Percentiles rank a stretch among this genome's conserved stretches.
Conservation (phyloP, 2,329 filamentous ascomycete species). For the Bipolaris gigantea region DNA sequence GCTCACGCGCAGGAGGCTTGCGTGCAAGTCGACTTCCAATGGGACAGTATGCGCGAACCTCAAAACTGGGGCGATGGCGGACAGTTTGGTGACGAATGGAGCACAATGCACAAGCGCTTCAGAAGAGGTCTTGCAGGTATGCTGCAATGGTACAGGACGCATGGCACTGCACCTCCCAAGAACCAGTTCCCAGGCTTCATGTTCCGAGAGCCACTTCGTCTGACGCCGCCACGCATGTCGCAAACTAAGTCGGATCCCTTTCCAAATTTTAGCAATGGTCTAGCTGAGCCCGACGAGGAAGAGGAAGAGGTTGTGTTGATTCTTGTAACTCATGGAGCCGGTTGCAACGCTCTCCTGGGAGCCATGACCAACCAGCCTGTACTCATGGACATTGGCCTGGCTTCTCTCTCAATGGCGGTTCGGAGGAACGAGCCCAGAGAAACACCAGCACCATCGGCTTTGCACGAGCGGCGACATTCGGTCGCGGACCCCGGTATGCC, state of each 20-base stretch:
- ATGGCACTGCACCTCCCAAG: constrained; percentile 46
- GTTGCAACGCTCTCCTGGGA: constrained; percentile 92
- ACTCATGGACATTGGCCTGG: constrained; percentile 84
- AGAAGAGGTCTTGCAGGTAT: constrained; percentile 75
- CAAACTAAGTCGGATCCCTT: constrained; percentile 31
- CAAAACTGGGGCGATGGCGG: constrained; percentile 87
- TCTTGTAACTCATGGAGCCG: constrained; percentile 90
- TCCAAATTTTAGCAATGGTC: constrained; percentile 38
- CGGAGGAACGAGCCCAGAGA: constrained; percentile 33
- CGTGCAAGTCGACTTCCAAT: constrained; percentile 85
- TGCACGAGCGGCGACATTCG: constrained; percentile 42
- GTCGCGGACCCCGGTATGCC: constrained; percentile 50
- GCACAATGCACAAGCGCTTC: constrained; percentile 89
- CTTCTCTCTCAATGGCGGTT: constrained; percentile 83
- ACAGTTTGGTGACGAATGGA: constrained; percentile 90
- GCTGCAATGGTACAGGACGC: constrained; percentile 76
- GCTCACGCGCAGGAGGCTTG: constrained; percentile 88
- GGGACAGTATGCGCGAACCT: constrained; percentile 84
- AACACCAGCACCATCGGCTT: constrained; percentile 22
- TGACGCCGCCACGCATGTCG: constrained; percentile 16
- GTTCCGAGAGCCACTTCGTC: constrained; percentile 26
- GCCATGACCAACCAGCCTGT: constrained; percentile 90
- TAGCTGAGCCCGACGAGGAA: constrained; percentile 54
- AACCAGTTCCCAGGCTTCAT: constrained; percentile 39
- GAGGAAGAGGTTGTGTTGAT: constrained; percentile 75